Evolutionary conservation across 176 grass and related monocot genomes (phyloP), one percentile per base, ranked within the genome.

Genomic region (Thinopyrum elongatum): DNA sequence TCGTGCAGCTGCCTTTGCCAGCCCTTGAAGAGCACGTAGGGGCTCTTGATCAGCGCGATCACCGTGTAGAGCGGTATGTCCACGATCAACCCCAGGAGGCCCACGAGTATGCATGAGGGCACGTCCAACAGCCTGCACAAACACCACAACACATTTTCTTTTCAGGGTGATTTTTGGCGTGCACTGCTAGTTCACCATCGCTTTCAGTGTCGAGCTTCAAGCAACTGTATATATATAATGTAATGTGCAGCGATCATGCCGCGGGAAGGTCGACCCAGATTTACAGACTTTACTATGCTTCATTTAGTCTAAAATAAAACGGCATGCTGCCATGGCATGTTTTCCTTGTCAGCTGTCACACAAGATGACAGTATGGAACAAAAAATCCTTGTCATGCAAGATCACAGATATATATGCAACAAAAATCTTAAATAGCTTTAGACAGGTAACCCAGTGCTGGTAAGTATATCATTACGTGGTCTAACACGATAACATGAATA

Each of bases 1-100:
- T 98, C 95, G 34, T 98, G 93, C 14, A 98, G 83, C 62, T 95
- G 64, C 80, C 95, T 92, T 89, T 98, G 95, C 95, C 95, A 98
- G n/a, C 95, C 95, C 70, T 98, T 98, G 86, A 95, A 98, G 73
- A 98, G 90, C 95, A 98, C 95, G 44, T 98, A 98, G 30, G 95
- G 95, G 82, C 95, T 98, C 86, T 98, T 98, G 87, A 98, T 77
- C 60, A 98, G 21, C 9, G 93, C 93, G 30, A 98, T 95, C 26
- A 95, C 88, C 1, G 95, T 95, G 85, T 95, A 98, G 27, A 98
- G 87, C 0, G 95, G 95, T 62, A 98, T 91, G 77, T 98, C 93
- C 14, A 98, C 85, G 6, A 91, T 23, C 80, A 98, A 61, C 21
- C 95, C 95, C 65, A 98, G 61, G 47, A 98, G 8, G 33, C 82